Evolutionary conservation across 1,284 basidiomycete genomes (phyloP), one percentile per base, ranked within the genome.

Genomic region (Irpex sp.): DNA sequence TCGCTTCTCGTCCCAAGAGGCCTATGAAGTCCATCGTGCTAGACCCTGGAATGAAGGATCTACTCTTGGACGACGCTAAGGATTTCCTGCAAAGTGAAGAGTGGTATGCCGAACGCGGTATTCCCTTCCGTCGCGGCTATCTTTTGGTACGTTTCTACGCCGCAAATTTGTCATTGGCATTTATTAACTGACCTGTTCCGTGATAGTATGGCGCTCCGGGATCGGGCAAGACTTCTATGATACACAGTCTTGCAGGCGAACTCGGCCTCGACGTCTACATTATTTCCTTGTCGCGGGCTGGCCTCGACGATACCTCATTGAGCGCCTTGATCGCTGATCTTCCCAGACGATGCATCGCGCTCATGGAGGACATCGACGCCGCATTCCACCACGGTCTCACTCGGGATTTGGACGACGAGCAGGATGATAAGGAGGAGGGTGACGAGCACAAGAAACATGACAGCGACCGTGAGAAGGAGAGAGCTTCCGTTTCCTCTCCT

Each of bases 321-420:
- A 79, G 77, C 54, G 79, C 84, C 31, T 77, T 92, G 43, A 85
- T 92, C 62, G 80, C 83, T 7, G 79, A 83, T 5, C 80, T 93
- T 1, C 90, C 92, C 50, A 80, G 85, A 59, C 79, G 83, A 66
- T 89, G 86, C 66, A 88, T 94, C 62, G 85, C 89, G 0, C 77
- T 94, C 21, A 89, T 94, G 82, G 92, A 94, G 74, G 92, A 92
- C 69, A 88, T 92, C 62, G 90, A 92, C 65, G 89, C 86, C 3
- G 88, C 88, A 0, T 89, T 91, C 72, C 82, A 81, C 46, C 81
- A 82, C 61, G 79, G 80, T 31, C 68, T 90, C 46, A 85, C 78
- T 62, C 84, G 86, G 17, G 78, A 80, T 57, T 66, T 66, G 37
- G 66, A 63, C 7, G 61, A 68, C 36, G 62, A 62, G 3, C 67